Conservation (phyloP, 192 early-diverging fungal species). For the Gryganskiella cystojenkinii region DNA sequence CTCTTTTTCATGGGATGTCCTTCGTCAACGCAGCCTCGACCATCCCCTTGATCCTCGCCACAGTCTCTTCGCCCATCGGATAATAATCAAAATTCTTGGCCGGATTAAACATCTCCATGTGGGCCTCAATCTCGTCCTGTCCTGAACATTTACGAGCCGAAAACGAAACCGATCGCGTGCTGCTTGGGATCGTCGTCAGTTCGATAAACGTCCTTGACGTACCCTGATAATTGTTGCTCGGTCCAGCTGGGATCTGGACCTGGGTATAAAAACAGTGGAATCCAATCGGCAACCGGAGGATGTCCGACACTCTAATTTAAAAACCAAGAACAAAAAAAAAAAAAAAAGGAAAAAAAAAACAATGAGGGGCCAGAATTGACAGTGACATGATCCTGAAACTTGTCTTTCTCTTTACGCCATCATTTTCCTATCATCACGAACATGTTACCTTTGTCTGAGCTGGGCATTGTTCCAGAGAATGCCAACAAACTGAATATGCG, state of each 20-base stretch:
- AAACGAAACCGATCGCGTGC: conserved; percentile 18
- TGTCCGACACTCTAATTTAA: conserved; percentile 10
- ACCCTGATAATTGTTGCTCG: conserved; percentile 18
- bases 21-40: conserved; percentile 21
- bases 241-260: conserved; percentile 41
- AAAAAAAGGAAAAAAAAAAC: conserved; percentile 1
- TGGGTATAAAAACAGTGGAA: conserved; percentile 58
- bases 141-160: conserved; percentile 26
- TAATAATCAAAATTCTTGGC: conserved; percentile 48
- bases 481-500: conserved; percentile 64
- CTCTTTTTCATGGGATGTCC: background rate
- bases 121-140: conserved; percentile 55
- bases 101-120: conserved; percentile 55
- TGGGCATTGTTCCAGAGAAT: conserved; percentile 55
- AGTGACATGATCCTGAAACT: too few species aligned
- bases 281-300: conserved; percentile 24
- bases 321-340: background rate
- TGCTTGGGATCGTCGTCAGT: conserved; percentile 20
- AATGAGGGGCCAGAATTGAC: background rate
- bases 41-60: conserved; percentile 23
- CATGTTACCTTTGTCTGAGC: conserved; percentile 53
- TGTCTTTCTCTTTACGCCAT: too few species aligned
- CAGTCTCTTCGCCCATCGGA: conserved; percentile 41
- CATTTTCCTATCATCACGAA: background rate
- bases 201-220: conserved; percentile 45